Evolutionary conservation across 495 filamentous ascomycete genomes (phyloP), one percentile per base, ranked within the genome.

Genomic region (Penicillium angulare): DNA sequence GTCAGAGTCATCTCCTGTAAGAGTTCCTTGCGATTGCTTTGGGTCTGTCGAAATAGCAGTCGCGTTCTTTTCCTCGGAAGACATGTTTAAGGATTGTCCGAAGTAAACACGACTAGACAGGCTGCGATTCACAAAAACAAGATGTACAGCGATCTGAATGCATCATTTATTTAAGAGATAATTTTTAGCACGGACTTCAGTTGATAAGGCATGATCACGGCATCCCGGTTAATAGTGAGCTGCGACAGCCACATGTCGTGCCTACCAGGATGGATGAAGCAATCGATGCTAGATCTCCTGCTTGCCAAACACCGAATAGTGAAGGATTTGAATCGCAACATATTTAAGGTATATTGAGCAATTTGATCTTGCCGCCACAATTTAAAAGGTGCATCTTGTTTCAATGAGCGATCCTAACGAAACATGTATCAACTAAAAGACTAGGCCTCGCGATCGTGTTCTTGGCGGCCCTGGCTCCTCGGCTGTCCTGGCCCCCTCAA

Each of bases 1-100:
- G n/a, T 57, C 54, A 3, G 49, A 49, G 5, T 29, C 21, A 32
- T 53, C 49, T 8, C n/a, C n/a, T n/a, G n/a, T n/a, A n/a, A n/a
- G n/a, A 27, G n/a, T 22, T 21, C 13, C 27, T 38, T 10, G 36
- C 24, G 42, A 43, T 9, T 21, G 16, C 34, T 52, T 44, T n/a
- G 22, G 36, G 38, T 22, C 38, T 3, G 44, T 39, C 31, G 49
- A 52, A 16, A 52, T 22, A 15, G 34, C 13, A 12, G 42, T 33
- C 20, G 17, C 26, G 16, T 50, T 50, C 10, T 1, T 21, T 12
- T 38, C 46, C 5, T 50, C 41, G 33, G 10, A 23, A 6, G 45
- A n/a, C 53, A 55, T 55, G 5, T 52, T 9, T 22, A 8, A 20
- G 1, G 7, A 22, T 1, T 15, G n/a, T 38, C 20, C 12, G 8